Evolutionary conservation across 805 yeast genomes (phyloP), one percentile per base, ranked within the genome.

Genomic region (Nakazawaea wyomingensis): DNA sequence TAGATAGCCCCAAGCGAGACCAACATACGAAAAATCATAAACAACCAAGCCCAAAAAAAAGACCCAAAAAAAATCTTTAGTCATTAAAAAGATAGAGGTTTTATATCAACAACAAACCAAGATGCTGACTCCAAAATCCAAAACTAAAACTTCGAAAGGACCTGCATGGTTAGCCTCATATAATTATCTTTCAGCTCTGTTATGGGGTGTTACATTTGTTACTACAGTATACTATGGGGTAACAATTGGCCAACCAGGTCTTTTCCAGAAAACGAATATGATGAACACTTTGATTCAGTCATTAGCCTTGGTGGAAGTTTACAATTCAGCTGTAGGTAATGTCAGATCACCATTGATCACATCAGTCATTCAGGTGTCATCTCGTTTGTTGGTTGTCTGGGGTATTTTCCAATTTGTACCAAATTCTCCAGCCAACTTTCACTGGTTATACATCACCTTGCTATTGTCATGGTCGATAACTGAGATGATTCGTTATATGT

Each of bases 391-490:
- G 50, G 72, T 93, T 31, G 95, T 87, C 5, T 70, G 84, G 67
- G 97, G 97, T 3, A 75, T 91, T 40, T 79, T 88, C 62, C 78
- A 78, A 41, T 60, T 72, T n/a, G 69, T 89, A 50, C 96, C 98
- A 7, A 56, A 74, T 16, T 74, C 86, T 0, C 84, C 83, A 16
- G 88, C 88, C 22, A 71, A 74, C 51, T 41, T 52, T 51, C 72
- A 70, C 50, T 69, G 79, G 76, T 70, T 76, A 13, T 90, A 83
- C 61, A 62, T 80, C 44, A 68, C 91, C 1, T 72, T 91, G 60
- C 70, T 80, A 37, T 52, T 79, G 34, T 89, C 96, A 10, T 93
- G 99, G 99, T 78, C 93, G n/a, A 54, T 86, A 41, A 87, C 98
- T n/a, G 99, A 93, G 63, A 73, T 87, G 35, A 82, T 90, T 45